Evolutionary conservation across 768 basidiomycete genomes (phyloP).

Genomic region (Boletellus sp.): DNA sequence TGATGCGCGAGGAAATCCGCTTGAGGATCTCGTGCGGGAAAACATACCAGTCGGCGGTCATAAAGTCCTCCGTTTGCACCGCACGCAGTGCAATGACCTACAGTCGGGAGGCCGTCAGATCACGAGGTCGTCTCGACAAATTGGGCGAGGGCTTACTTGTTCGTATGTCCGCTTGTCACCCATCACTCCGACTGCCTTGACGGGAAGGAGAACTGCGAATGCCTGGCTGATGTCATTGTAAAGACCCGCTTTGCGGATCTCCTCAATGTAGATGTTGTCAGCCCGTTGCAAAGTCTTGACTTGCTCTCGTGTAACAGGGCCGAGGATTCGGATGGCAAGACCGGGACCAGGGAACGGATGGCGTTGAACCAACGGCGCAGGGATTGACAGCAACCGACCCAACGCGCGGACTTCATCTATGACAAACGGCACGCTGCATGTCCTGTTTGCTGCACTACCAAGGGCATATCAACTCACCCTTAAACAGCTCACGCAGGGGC

Average conservation of each 20-base stretch:
- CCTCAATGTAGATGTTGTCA: constrained; percentile 95
- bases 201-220: constrained; percentile 93
- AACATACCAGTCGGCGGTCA: constrained; percentile 99
- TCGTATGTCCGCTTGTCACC: constrained; percentile 96
- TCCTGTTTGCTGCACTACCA: neutral
- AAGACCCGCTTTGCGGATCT: constrained; percentile 88
- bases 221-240: constrained; percentile 96
- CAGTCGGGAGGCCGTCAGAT: neutral
- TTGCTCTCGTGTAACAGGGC: constrained; percentile 91
- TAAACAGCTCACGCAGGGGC: constrained; percentile 95
- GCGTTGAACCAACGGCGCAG: constrained; percentile 87
- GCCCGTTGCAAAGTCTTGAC: constrained; percentile 89
- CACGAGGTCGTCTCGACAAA: neutral
- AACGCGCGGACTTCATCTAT: constrained; percentile 93
- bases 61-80: constrained; percentile 98
- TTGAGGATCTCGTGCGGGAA: constrained; percentile 89
- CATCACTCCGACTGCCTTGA: constrained; percentile 97
- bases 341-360: constrained; percentile 99
- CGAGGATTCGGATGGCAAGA: constrained; percentile 95
- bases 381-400: constrained; percentile 87
- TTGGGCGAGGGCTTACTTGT: constrained; percentile 48
- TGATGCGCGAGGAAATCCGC: constrained; percentile 92
- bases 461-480: constrained; percentile 54
- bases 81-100: constrained; percentile 92
- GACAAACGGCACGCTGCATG: neutral